Base-by-base conservation (phyloP, 2,329 filamentous ascomycete genomes). In the Aspergillus calidoustus region DNA sequence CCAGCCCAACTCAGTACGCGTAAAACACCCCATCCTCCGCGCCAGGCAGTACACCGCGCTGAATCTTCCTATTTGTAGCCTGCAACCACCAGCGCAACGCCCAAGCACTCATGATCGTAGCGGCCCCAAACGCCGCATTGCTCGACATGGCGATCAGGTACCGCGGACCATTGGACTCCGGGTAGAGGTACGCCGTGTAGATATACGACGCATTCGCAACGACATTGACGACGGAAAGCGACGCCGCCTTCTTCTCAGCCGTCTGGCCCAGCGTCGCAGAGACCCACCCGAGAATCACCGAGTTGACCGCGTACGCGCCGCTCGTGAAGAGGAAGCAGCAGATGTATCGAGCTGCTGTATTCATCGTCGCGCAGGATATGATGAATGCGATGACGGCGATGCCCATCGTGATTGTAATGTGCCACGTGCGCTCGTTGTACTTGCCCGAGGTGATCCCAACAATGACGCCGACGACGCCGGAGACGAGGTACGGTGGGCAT, bases 241-340 rank as follows among this genome's bases (percentile, higher is more conserved):
- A 69, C 0, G 74, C 75, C 8, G 77, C 77, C 48, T 78, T 79
- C 68, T 79, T 80, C 64, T 77, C 76, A 0, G 72, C 63, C 2
- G 77, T 77, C 50, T 78, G 75, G 2, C 75, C 76, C 1, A 76
- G 71, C 1, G 75, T 77, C 1, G 71, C 71, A 1, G 74, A 73
- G 0, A 76, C 75, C 77, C 77, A 80, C 17, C 73, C 73, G 1
- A 79, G 68, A 19, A 78, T 76, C 11, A 79, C 67, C 17, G 73
- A 76, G 63, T 79, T 78, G 17, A 67, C 67, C 7, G 67, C 64
- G 48, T 68, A 69, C 11, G 64, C 65, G 22, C 66, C 67, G 31
- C 66, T 67, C n/a, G 69, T 59, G 51, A 72, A 68, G 19, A 72
- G 64, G 47, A 71, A 63, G 46, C 66, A 66, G 49, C 68, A 61